phyloP scores from a whole-genome alignment of 2,329 filamentous ascomycete genomes.

The Metarhizium brunneum region DNA sequence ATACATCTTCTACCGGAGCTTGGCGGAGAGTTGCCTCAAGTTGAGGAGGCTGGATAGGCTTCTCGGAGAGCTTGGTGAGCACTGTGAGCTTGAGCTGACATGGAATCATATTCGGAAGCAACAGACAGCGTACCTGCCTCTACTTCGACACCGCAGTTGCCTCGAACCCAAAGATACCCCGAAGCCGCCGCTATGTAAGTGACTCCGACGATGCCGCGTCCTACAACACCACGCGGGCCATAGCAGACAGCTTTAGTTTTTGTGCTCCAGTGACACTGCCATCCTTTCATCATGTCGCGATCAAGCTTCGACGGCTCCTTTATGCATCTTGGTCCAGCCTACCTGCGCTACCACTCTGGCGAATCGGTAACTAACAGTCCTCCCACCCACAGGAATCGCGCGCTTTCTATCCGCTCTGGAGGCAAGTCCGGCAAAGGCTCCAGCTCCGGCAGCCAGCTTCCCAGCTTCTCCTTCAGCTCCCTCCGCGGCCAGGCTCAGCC shows the following conservation, averaged over 20 bases:
- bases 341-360: constrained; percentile 8
- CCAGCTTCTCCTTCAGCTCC: constrained; percentile 77
- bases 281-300: constrained; percentile 18
- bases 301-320: constrained; percentile 21
- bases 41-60: no score
- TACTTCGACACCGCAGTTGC: background rate
- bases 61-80: no score
- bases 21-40: no score
- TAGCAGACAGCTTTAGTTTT: background rate
- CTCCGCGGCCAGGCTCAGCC: constrained; percentile 79
- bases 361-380: constrained; percentile 19
- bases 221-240: background rate
- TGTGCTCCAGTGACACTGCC: background rate
- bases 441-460: constrained; percentile 30
- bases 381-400: constrained; percentile 52
- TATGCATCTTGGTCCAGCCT: constrained; percentile 11
- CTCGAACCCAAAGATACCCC: background rate
- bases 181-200: constrained; percentile 8
- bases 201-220: background rate
- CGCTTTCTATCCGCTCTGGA: constrained; percentile 63
- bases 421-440: constrained; percentile 38
- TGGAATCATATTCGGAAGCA: background rate
- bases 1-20: background rate
- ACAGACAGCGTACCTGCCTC: background rate
- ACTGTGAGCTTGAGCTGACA: background rate